These are phyloP conservation scores for Penicillium pancosmium DNA, from an alignment of 495 filamentous ascomycete species.

Conservation along the genomic window DNA sequence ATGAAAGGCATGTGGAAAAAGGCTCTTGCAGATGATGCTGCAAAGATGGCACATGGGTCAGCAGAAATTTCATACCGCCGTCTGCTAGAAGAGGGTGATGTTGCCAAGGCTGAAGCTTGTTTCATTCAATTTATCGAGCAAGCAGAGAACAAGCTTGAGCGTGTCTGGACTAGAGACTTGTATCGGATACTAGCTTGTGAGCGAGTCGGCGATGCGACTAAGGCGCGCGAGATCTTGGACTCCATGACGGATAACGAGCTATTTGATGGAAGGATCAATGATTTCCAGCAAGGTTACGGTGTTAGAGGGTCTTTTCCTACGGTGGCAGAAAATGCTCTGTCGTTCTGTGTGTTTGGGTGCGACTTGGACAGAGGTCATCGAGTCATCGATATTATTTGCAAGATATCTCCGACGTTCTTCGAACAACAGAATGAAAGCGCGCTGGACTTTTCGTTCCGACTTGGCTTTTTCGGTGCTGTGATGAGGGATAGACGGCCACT, in stretches of 20 bases:
- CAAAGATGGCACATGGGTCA: conserved; percentile 10
- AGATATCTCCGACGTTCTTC: conserved; percentile 24
- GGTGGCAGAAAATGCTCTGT: conserved; percentile 20
- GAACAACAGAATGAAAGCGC: conserved; percentile 14
- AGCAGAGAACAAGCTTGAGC: conserved; percentile 3
- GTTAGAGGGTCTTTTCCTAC: conserved; percentile 9
- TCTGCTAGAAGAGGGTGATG: conserved; percentile 20
- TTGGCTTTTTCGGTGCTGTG: conserved; percentile 14
- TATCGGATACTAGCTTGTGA: conserved; percentile 26
- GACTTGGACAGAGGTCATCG: conserved; percentile 20
- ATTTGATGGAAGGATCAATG: conserved; percentile 21
- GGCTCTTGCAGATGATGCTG: conserved; percentile 12
- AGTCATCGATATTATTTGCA: conserved; percentile 17
- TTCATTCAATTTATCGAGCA: conserved; percentile 18
- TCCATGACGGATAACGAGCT: conserved; percentile 25
- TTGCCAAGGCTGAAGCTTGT: conserved; percentile 16
- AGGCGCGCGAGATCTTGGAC: conserved; percentile 22
- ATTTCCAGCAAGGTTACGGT: conserved; percentile 14
- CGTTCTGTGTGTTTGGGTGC: conserved; percentile 11
- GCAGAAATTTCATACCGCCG: conserved; percentile 14
- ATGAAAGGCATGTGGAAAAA: conserved; percentile 16
- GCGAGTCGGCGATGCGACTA: conserved; percentile 20
- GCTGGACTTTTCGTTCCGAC: conserved; percentile 16
- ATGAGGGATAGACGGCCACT: conserved; percentile 22
- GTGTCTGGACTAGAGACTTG: conserved; percentile 18